phyloP scores from a whole-genome alignment of 75 land plant species.

The Cupressus sempervirens region DNA sequence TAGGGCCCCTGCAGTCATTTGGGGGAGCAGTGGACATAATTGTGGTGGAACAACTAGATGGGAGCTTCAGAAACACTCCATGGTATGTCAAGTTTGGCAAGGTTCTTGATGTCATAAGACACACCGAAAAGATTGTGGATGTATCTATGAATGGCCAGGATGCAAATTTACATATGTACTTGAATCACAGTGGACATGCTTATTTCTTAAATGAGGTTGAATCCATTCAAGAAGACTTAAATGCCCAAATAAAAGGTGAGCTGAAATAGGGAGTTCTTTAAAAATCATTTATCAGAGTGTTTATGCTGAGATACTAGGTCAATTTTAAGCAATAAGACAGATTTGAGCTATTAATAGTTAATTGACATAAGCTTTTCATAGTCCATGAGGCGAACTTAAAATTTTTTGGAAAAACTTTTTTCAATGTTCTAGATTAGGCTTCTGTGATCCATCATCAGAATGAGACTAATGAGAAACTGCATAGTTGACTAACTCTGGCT shows the following conservation, averaged over 20 bases:
- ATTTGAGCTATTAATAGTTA: too few relatives aligned
- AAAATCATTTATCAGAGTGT: background rate
- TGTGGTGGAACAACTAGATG: conserved; percentile 17
- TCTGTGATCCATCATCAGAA: too few relatives aligned
- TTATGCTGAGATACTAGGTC: too few relatives aligned
- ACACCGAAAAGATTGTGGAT: conserved; percentile 32
- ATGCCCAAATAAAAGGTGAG: background rate
- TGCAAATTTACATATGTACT: conserved; percentile 29
- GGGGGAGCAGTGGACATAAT: conserved; percentile 21
- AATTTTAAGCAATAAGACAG: too few relatives aligned
- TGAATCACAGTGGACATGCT: conserved; percentile 36
- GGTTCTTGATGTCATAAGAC: conserved; percentile 12
- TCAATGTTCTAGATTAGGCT: too few relatives aligned
- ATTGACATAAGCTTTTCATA: too few relatives aligned
- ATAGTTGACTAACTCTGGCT: too few relatives aligned
- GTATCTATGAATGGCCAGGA: conserved; percentile 25
- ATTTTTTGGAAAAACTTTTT: too few relatives aligned
- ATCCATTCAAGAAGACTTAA: background rate
- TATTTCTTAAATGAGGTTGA: conserved; percentile 33
- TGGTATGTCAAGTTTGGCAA: conserved; percentile 23
- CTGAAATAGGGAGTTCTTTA: background rate
- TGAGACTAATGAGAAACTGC: too few relatives aligned
- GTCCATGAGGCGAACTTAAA: too few relatives aligned
- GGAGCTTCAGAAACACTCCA: conserved; percentile 17
- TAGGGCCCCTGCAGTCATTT: conserved; percentile 38